Percentiles rank a stretch among this genome's conserved stretches.
Conservation (phyloP, 768 basidiomycete species). For the Collybia sordida region DNA sequence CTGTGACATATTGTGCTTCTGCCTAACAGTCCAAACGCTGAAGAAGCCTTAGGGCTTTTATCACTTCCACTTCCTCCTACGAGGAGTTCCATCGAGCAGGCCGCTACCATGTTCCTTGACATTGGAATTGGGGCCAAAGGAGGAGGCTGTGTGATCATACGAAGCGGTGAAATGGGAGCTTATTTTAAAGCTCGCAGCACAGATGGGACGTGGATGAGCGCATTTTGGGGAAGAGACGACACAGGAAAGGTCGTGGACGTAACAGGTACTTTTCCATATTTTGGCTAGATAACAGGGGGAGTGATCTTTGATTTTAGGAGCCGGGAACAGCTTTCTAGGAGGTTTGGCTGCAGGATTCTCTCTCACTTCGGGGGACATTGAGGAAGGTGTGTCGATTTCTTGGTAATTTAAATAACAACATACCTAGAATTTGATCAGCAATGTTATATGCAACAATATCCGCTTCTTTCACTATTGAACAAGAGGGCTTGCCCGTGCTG, state of each 20-base stretch:
- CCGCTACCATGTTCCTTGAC: conserved; percentile 60
- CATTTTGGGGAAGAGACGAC: conserved; percentile 63
- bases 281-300: background rate
- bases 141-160: conserved; percentile 66
- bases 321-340: conserved; percentile 89
- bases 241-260: conserved; percentile 68
- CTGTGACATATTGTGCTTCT: background rate
- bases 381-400: conserved; percentile 50
- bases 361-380: conserved; percentile 55
- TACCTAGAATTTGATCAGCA: conserved; percentile 38
- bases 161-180: conserved; percentile 72
- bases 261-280: conserved; percentile 52
- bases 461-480: conserved; percentile 82
- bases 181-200: conserved; percentile 49
- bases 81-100: conserved; percentile 59
- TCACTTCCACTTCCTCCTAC: conserved; percentile 51
- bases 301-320: conserved; percentile 47
- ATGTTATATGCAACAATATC: conserved; percentile 75
- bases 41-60: conserved; percentile 73
- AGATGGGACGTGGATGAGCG: conserved; percentile 61
- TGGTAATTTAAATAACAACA: conserved; percentile 4
- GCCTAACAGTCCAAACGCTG: conserved; percentile 72
- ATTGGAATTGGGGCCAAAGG: conserved; percentile 53
- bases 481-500: conserved; percentile 68
- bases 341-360: conserved; percentile 76